Conservation (phyloP, 1,284 basidiomycete genomes). For the Mycosarcoma mackinlayi region DNA sequence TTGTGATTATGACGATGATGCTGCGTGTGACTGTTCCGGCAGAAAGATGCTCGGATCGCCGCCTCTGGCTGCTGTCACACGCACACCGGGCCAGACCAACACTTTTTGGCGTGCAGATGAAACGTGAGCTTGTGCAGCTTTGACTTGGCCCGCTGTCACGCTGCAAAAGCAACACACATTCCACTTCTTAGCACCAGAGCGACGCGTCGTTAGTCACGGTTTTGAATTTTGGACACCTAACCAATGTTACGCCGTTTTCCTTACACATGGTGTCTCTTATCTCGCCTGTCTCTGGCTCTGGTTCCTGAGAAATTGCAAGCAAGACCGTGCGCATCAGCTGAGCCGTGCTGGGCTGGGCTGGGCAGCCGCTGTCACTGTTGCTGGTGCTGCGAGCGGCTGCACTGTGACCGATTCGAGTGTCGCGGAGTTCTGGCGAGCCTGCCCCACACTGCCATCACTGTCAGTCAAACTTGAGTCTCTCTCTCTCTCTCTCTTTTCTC, state of each 20-base stretch:
- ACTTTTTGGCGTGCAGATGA: slow-evolving; percentile 3
- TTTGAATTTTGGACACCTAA: no score
- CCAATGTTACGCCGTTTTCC: no score
- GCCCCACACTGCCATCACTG: slow-evolving; percentile 3
- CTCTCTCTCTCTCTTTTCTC: neutral
- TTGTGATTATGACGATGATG: neutral
- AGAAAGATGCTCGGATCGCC: slow-evolving; percentile 6
- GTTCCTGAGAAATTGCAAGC: no score
- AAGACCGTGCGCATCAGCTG: no score
- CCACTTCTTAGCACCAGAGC: neutral
- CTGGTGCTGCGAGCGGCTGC: slow-evolving; percentile 9
- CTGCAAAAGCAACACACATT: no score
- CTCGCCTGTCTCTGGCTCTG: no score
- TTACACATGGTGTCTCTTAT: no score
- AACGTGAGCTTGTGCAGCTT: neutral
- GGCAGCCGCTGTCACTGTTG: no score
- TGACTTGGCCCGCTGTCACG: neutral
- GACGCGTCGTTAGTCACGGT: no score
- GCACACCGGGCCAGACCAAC: slow-evolving; percentile 9
- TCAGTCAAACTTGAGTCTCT: neutral
- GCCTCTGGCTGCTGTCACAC: slow-evolving; percentile 2
- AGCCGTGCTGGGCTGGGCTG: no score
- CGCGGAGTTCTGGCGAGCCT: no score
- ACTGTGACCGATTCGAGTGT: slow-evolving; percentile 14
- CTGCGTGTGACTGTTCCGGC: slow-evolving; percentile 1